Percentiles rank a stretch among this genome's conserved stretches.
Conservation (phyloP, 176 grass and related monocot species). For the Eremochloa ophiuroides region DNA sequence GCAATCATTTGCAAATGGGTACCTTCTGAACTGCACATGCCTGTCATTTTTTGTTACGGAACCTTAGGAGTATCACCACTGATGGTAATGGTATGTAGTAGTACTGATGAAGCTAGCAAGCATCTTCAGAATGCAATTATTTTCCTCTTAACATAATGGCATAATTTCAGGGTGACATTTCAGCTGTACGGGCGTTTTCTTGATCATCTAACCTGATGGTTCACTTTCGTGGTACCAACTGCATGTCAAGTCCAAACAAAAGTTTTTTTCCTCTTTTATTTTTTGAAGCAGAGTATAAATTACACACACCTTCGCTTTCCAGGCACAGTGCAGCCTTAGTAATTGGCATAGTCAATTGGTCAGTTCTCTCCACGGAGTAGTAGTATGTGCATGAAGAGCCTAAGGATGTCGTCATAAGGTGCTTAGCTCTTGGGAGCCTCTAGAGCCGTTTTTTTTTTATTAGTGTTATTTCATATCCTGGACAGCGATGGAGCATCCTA, state of each 20-base stretch:
- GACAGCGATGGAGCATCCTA: not conserved
- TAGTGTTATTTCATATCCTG: not conserved
- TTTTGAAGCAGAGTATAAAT: not conserved
- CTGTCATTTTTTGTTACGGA: not conserved
- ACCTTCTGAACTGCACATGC: not conserved
- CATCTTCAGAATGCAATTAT: not conserved
- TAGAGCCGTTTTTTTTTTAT: not conserved
- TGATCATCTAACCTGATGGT: not conserved
- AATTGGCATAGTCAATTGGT: not conserved
- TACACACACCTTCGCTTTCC: not conserved
- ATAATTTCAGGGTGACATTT: not conserved
- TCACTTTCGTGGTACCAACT: not conserved
- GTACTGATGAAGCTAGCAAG: not conserved
- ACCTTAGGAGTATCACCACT: too few species aligned
- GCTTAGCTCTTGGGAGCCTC: constrained; percentile 24
- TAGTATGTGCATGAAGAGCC: not conserved
- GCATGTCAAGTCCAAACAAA: not conserved
- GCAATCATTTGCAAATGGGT: not conserved
- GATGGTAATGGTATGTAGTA: too few species aligned
- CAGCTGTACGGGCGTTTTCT: not conserved
- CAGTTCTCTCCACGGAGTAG: not conserved
- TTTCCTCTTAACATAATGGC: too few species aligned
- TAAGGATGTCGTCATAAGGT: not conserved
- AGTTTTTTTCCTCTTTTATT: not conserved
- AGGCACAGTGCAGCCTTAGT: not conserved